These are phyloP conservation scores for Nemania sp. DNA, from an alignment of 2,329 filamentous ascomycete genomes.

Conservation along the genomic window DNA sequence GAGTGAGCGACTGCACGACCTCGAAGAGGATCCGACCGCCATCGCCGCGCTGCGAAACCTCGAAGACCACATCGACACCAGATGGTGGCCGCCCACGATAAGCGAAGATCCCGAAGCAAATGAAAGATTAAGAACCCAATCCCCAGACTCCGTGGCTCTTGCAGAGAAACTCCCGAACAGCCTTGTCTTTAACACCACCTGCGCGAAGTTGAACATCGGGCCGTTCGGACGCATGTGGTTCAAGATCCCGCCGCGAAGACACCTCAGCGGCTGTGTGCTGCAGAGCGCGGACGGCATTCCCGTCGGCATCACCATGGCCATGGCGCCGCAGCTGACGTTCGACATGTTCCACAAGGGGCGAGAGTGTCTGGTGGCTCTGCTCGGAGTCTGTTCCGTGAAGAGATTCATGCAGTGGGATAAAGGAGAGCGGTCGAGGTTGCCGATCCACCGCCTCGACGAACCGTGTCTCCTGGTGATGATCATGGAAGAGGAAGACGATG, in stretches of 20 bases:
- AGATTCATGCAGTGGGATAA: conserved; percentile 16
- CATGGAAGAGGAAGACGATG: conserved; percentile 7
- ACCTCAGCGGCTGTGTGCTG: conserved; percentile 5
- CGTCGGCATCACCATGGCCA: conserved; percentile 10
- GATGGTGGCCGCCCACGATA: conserved; percentile 6
- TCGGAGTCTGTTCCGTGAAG: conserved; percentile 6
- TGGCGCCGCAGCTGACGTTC: conserved; percentile 7
- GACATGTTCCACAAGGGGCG: neutral
- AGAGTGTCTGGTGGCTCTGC: conserved; percentile 7
- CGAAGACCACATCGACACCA: conserved; percentile 3
- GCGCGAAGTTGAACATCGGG: conserved; percentile 1
- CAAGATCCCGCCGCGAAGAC: conserved; percentile 3
- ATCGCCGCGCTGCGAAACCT: conserved; percentile 10
- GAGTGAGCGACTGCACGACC: conserved; percentile 5
- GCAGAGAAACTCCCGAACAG: conserved; percentile 1
- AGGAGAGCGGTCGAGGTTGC: neutral
- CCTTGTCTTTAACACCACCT: conserved; percentile 10
- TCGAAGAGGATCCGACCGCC: conserved; percentile 5
- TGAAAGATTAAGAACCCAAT: neutral
- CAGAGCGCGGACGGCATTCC: neutral
- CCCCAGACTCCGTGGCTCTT: neutral
- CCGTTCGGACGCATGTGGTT: conserved; percentile 4
- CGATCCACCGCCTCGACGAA: neutral
- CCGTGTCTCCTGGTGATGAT: conserved; percentile 7
- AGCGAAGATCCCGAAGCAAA: conserved; percentile 1